Conservation (phyloP, 805 yeast species). For the Zygosaccharomyces bisporus region DNA sequence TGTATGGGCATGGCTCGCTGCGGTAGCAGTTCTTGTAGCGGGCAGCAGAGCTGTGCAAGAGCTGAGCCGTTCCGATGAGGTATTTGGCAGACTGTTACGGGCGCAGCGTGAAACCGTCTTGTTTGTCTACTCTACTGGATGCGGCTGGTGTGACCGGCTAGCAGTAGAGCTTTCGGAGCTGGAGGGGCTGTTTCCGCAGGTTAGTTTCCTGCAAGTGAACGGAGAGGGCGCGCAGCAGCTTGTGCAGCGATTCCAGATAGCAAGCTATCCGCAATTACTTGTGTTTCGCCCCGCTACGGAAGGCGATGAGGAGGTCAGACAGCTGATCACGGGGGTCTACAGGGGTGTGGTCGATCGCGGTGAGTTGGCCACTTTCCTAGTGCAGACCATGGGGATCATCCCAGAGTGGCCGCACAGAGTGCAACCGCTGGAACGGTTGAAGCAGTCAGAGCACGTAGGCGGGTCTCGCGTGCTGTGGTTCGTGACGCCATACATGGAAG, state of each 20-base stretch:
- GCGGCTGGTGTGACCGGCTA: constrained; percentile 46
- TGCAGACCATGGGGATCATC: constrained; percentile 15
- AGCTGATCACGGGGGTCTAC: constrained; percentile 37
- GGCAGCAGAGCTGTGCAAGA: constrained; percentile 3
- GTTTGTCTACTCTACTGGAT: constrained; percentile 41
- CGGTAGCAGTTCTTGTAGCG: neutral
- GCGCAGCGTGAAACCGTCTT: constrained; percentile 10
- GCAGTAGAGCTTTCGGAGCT: constrained; percentile 46
- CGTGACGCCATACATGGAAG: constrained; percentile 38
- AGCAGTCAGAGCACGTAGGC: constrained; percentile 3
- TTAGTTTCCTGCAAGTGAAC: constrained; percentile 36
- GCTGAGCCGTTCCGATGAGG: constrained; percentile 5
- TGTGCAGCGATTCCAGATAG: constrained; percentile 39
- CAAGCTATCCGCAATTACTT: constrained; percentile 48
- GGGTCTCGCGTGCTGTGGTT: constrained; percentile 35
- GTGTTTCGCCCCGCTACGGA: constrained; percentile 43
- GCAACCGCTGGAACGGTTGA: neutral
- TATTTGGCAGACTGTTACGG: constrained; percentile 4
- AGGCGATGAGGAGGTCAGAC: neutral
- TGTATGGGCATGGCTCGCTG: neutral
- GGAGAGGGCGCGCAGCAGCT: constrained; percentile 37
- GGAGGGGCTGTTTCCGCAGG: constrained; percentile 41
- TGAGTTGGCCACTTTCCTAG: constrained; percentile 33
- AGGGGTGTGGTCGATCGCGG: constrained; percentile 35
- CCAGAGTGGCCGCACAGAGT: constrained; percentile 11